phyloP scores from a whole-genome alignment of 352 stramenopile genomes.

The Elongisporangium prolatum region DNA sequence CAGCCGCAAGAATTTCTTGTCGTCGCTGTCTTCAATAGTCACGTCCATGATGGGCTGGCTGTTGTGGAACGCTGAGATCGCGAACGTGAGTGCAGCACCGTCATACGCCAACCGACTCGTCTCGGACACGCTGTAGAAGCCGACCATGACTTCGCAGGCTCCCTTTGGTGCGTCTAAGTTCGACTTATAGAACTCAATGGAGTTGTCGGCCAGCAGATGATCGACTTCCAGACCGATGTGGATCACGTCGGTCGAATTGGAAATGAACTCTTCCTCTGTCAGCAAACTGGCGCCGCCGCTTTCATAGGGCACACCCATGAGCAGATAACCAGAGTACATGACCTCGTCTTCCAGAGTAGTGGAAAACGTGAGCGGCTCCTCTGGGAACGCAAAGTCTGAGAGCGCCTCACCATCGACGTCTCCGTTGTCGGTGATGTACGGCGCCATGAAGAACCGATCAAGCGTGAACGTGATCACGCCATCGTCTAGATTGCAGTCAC shows the following conservation, averaged over 20 bases:
- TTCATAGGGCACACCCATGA: too few relatives aligned
- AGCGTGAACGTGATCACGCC: constrained; percentile 12
- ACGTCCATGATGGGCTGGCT: constrained; percentile 6
- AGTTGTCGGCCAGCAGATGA: background rate
- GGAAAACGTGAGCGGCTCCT: background rate
- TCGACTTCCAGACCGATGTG: too few relatives aligned
- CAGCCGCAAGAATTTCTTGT: background rate
- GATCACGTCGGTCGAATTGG: too few relatives aligned
- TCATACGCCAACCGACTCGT: background rate
- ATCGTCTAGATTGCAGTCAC: constrained; percentile 9
- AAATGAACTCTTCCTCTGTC: too few relatives aligned
- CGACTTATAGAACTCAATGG: background rate
- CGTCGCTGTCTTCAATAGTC: background rate
- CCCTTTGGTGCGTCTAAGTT: background rate
- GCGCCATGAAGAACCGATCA: constrained; percentile 3
- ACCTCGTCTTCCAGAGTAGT: too few relatives aligned
- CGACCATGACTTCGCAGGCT: background rate
- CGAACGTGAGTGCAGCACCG: constrained; percentile 9
- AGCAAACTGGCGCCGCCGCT: too few relatives aligned
- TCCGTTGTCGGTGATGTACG: background rate
- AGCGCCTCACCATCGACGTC: background rate
- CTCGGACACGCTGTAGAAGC: background rate
- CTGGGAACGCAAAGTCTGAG: constrained; percentile 1
- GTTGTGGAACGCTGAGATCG: constrained; percentile 10
- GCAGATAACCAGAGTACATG: too few relatives aligned